Conservation (phyloP, 768 basidiomycete species). For the Lactarius indigo region DNA sequence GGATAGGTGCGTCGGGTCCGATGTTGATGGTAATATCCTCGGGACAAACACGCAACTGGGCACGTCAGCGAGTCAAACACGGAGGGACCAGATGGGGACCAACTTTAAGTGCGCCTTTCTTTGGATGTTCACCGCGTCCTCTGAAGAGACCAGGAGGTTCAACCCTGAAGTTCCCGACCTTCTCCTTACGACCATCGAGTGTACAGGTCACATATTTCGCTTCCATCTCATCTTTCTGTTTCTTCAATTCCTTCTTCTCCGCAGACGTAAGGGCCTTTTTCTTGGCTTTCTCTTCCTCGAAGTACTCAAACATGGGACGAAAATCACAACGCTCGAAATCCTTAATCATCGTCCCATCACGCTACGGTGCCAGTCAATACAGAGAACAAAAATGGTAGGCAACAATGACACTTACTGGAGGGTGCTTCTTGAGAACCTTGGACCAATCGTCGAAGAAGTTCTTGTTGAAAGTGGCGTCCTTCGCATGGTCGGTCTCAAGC, state of each 20-base stretch:
- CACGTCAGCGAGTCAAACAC: slow-evolving; percentile 1
- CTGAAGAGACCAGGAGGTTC: slow-evolving; percentile 99
- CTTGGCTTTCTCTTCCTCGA: slow-evolving; percentile 88
- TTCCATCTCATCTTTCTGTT: slow-evolving; percentile 78
- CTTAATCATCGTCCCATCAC: slow-evolving; percentile 69
- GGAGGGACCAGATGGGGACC: background rate
- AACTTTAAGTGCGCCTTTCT: slow-evolving; percentile 94
- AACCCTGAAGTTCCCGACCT: slow-evolving; percentile 95
- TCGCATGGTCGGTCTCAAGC: slow-evolving; percentile 88
- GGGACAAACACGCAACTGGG: slow-evolving; percentile 79
- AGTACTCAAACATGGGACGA: slow-evolving; percentile 88
- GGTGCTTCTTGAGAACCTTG: slow-evolving; percentile 68
- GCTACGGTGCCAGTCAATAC: slow-evolving; percentile 37
- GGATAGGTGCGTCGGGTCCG: slow-evolving; percentile 66
- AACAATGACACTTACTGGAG: slow-evolving; percentile 60
- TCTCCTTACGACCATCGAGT: slow-evolving; percentile 97
- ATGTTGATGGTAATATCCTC: slow-evolving; percentile 98
- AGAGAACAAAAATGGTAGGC: slow-evolving; percentile 5
- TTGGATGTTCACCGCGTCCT: slow-evolving; percentile 97
- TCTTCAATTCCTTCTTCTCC: slow-evolving; percentile 91
- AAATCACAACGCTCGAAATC: slow-evolving; percentile 87
- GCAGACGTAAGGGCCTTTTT: slow-evolving; percentile 81
- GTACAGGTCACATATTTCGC: slow-evolving; percentile 79
- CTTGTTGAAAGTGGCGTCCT: slow-evolving; percentile 83
- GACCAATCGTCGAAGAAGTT: slow-evolving; percentile 96